A percentile compares a stretch with the other conserved stretches of the same genome.
phyloP scores from a whole-genome alignment of 345 rosid genomes.

The Gossypium anomalum region DNA sequence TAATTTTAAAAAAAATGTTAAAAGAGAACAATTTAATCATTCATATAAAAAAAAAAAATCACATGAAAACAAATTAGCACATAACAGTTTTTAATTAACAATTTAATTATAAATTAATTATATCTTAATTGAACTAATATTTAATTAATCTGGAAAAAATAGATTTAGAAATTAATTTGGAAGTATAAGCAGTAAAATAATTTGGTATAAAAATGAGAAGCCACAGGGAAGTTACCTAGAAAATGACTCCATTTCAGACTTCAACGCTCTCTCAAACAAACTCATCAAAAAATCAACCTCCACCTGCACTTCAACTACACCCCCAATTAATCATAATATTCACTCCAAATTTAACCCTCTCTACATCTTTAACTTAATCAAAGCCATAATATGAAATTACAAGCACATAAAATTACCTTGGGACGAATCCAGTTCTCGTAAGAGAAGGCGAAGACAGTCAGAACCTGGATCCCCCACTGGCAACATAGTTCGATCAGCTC shows the following conservation, averaged over 20 bases:
- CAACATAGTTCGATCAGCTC: constrained; percentile 47
- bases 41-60: no score
- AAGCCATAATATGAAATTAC: neutral
- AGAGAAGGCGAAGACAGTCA: constrained; percentile 83
- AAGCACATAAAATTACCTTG: constrained; percentile 25
- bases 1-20: no score
- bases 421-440: constrained; percentile 78
- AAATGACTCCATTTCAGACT: neutral
- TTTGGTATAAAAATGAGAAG: neutral
- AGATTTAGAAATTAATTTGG: no score
- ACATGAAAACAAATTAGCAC: no score
- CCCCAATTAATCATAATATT: neutral
- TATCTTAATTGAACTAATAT: no score
- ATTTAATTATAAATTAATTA: no score
- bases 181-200: no score
- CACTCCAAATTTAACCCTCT: neutral
- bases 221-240: constrained; percentile 25
- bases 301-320: constrained; percentile 31
- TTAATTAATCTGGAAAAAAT: no score
- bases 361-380: neutral
- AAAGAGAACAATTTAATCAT: no score
- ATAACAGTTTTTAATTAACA: no score
- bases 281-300: constrained; percentile 69
- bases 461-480: constrained; percentile 62
- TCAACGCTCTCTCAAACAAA: constrained; percentile 20